Evolutionary conservation across 1,139 yeast genomes (phyloP), one percentile per base, ranked within the genome.

Genomic region (Suhomyces bribrorum): DNA sequence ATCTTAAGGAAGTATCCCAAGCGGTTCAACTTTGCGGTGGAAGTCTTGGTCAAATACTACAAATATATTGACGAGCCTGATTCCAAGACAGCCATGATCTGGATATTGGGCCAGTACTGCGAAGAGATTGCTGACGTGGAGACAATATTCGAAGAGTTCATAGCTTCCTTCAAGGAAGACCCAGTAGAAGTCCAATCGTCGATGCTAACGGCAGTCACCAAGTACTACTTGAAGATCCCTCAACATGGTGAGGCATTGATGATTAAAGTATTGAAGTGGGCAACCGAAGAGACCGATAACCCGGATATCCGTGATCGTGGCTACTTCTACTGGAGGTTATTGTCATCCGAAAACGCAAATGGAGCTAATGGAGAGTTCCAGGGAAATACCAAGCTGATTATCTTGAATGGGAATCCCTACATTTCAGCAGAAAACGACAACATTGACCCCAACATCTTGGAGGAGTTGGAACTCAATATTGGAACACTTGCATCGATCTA

Each of bases 251-350:
- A 85, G 51, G 54, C 64, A 2, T 54, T 82, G 14, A 78, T 88
- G 2, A 66, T 88, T 26, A 67, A 71, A 28, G 69, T 85, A 0
- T 64, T 89, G 41, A 83, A 80, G 54, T 65, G 74, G 64, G 86
- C 90, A 4, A 86, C 95, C 0, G 95, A 87, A 49, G 86, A 82
- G 14, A 69, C 75, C 0, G 82, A 83, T 47, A 73, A 69, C 50
- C 96, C 97, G 0, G 97, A 90, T 61, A 64, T 89, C 12, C 73
- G 97, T 46, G 95, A 87, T 49, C 65, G 96, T 32, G 96, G 94
- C 0, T 85, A 70, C 54, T 81, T 88, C 64, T 90, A 90, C 59
- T 86, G 95, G 95, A 71, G 96, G 38, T 59, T 89, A 20, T 64
- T 90, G 7, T 79, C 94, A 0, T 57, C 81, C 0, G 69, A 69